Conservation (phyloP, 768 basidiomycete genomes). For the Leccinum disarticulatum region DNA sequence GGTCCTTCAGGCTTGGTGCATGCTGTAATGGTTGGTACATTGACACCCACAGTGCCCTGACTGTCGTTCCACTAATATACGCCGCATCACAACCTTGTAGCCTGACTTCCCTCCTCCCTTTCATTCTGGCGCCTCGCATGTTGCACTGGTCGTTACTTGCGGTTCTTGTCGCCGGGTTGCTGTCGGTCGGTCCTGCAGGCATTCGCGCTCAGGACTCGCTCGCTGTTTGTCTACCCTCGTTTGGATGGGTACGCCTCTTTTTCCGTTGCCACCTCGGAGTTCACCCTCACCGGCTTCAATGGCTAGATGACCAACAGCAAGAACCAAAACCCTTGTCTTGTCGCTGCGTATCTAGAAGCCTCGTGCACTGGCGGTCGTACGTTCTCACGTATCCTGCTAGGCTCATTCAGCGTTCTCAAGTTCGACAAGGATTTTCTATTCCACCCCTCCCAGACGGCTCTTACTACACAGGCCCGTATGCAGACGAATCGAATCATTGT, state of each 20-base stretch:
- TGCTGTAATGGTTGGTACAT: conserved; percentile 10
- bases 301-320: conserved; percentile 42
- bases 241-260: conserved; percentile 27
- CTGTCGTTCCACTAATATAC: not conserved
- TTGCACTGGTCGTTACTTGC: conserved; percentile 16
- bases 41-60: conserved; percentile 4
- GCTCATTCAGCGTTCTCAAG: conserved; percentile 9
- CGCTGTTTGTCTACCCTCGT: conserved; percentile 23
- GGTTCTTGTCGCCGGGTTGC: conserved; percentile 16
- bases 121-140: conserved; percentile 9
- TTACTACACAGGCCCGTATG: conserved; percentile 36
- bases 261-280: not conserved
- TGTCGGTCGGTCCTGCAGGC: conserved; percentile 17
- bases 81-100: not conserved
- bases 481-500: conserved; percentile 35
- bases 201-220: conserved; percentile 24
- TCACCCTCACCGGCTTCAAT: not conserved
- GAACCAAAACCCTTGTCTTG: conserved; percentile 46
- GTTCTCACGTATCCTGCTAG: conserved; percentile 18
- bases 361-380: conserved; percentile 43
- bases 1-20: not conserved
- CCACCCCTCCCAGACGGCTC: conserved; percentile 35
- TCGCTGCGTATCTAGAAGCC: conserved; percentile 44
- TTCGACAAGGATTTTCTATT: conserved; percentile 38
- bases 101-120: not conserved